Evolutionary conservation across 306 rosid species (phyloP).

Genomic region (Corylus americana): DNA sequence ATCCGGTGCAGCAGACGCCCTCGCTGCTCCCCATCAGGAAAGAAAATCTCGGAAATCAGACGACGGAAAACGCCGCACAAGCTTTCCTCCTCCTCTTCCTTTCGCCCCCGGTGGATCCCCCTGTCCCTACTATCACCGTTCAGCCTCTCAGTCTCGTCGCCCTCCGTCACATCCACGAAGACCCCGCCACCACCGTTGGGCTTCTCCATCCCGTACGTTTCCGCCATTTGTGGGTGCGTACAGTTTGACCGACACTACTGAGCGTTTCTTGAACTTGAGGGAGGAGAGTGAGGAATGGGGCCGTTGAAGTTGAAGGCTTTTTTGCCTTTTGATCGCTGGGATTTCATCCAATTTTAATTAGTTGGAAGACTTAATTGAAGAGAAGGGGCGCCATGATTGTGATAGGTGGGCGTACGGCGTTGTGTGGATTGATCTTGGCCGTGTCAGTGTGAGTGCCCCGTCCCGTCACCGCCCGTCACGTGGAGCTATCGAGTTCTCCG

Average conservation of each 20-base stretch:
- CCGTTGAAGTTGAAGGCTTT: no score
- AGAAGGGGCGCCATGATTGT: no score
- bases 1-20: conserved; percentile 51
- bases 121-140: neutral
- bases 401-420: no score
- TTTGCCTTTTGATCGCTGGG: no score
- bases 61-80: conserved; percentile 51
- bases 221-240: conserved; percentile 43
- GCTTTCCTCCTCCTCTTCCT: conserved; percentile 25
- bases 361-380: no score
- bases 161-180: conserved; percentile 23
- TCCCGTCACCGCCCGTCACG: no score
- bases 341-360: no score
- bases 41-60: conserved; percentile 46
- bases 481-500: no score
- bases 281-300: neutral
- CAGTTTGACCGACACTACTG: neutral
- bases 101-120: neutral
- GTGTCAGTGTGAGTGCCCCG: no score
- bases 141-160: neutral
- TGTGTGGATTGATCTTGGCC: no score
- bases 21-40: conserved; percentile 34
- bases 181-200: conserved; percentile 18
- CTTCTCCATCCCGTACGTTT: conserved; percentile 24
- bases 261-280: neutral